phyloP scores from a whole-genome alignment of 2,329 filamentous ascomycete genomes.

The Aspergillus sp. region DNA sequence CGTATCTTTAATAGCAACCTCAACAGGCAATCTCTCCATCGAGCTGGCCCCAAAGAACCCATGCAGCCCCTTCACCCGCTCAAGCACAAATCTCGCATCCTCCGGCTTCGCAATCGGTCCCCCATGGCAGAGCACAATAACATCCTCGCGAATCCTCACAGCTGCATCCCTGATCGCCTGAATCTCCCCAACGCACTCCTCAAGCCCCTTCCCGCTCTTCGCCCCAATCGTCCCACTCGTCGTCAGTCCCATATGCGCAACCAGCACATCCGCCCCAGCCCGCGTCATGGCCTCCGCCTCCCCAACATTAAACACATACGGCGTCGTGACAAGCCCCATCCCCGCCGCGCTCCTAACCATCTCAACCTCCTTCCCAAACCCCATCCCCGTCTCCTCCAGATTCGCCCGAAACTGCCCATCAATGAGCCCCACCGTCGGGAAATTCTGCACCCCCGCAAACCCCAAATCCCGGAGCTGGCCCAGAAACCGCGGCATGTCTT shows the following conservation, averaged over 20 bases:
- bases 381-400: conserved; percentile 72
- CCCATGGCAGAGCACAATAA: conserved; percentile 70
- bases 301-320: conserved; percentile 66
- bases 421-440: conserved; percentile 70
- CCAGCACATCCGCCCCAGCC: conserved; percentile 66
- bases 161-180: conserved; percentile 66
- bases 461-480: conserved; percentile 60
- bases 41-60: conserved; percentile 70
- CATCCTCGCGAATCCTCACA: conserved; percentile 53
- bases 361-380: conserved; percentile 65
- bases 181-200: conserved; percentile 62
- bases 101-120: conserved; percentile 65
- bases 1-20: conserved; percentile 62
- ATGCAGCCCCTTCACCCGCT: conserved; percentile 62
- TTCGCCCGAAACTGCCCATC: conserved; percentile 67
- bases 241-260: conserved; percentile 69
- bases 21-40: conserved; percentile 69
- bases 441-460: conserved; percentile 71
- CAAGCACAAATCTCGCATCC: conserved; percentile 64
- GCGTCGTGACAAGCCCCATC: conserved; percentile 65
- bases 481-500: conserved; percentile 61
- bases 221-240: conserved; percentile 66
- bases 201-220: conserved; percentile 59
- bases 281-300: conserved; percentile 63
- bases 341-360: conserved; percentile 62